Conservation (phyloP, 2,329 filamentous ascomycete species). For the Diaporthe citriasiana region DNA sequence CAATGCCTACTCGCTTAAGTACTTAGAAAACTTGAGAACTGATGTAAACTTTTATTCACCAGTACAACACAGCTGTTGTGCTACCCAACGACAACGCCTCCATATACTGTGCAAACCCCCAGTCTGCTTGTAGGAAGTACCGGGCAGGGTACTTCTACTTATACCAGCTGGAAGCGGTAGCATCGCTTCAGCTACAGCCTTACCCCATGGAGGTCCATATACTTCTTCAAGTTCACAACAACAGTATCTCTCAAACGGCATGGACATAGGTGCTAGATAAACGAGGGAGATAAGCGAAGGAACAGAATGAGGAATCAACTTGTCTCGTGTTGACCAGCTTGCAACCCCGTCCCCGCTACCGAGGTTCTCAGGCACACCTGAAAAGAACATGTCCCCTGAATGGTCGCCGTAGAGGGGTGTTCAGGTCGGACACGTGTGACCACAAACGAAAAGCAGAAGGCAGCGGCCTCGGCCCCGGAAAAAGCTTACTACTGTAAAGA, state of each 20-base stretch:
- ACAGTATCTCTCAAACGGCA: background rate
- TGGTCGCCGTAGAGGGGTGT: background rate
- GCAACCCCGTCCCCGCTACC: background rate
- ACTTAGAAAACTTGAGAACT: background rate
- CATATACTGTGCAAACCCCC: background rate
- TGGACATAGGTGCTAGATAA: background rate
- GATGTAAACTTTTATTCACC: background rate
- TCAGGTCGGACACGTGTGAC: background rate
- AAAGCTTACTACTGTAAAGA: background rate
- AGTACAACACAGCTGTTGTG: background rate
- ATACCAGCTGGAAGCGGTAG: background rate
- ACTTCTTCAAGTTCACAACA: background rate
- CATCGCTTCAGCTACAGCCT: background rate
- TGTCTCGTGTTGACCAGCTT: background rate
- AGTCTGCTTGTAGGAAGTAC: background rate
- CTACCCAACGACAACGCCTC: background rate
- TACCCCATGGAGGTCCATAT: background rate
- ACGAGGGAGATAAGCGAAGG: background rate
- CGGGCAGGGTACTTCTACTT: background rate
- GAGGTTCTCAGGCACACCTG: background rate
- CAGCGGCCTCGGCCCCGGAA: background rate
- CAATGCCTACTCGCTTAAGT: background rate
- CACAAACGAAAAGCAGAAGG: background rate
- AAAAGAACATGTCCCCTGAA: background rate
- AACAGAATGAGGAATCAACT: background rate